Evolutionary conservation across 140 eudicot genomes (phyloP).

Genomic region (Stevia rebaudiana): DNA sequence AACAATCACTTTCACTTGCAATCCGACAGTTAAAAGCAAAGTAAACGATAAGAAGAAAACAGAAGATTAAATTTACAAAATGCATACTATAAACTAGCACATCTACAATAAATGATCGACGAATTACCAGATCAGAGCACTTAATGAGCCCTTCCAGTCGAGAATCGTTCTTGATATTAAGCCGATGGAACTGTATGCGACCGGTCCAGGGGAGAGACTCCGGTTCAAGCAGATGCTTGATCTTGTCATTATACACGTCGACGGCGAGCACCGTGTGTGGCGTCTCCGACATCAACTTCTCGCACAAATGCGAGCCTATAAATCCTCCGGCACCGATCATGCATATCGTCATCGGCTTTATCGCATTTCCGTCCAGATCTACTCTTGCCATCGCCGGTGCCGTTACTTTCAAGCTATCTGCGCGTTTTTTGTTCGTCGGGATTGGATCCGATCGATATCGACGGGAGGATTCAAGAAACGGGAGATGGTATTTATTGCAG

Average conservation of each 20-base stretch:
- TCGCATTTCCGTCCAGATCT: constrained; percentile 90
- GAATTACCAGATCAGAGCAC: constrained; percentile 82
- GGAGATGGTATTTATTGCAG: constrained; percentile 43
- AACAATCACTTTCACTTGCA: background rate
- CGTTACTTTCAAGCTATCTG: background rate
- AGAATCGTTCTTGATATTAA: constrained; percentile 88
- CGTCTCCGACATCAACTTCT: constrained; percentile 75
- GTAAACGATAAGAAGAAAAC: background rate
- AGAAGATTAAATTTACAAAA: background rate
- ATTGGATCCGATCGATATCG: constrained; percentile 1
- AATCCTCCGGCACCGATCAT: constrained; percentile 99
- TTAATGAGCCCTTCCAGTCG: constrained; percentile 93
- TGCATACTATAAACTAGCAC: background rate
- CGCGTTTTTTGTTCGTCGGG: background rate
- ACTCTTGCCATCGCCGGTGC: constrained; percentile 45
- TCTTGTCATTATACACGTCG: constrained; percentile 88
- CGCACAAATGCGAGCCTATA: constrained; percentile 95
- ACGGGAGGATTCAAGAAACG: constrained; percentile 16
- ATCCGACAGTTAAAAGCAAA: background rate
- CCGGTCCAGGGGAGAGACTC: constrained; percentile 55
- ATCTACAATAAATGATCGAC: background rate
- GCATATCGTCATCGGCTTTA: constrained; percentile 72
- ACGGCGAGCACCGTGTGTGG: constrained; percentile 80
- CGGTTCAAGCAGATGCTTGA: constrained; percentile 88
- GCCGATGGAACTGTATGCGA: constrained; percentile 84